Percentiles rank a stretch among this genome's conserved stretches.
phyloP scores from a whole-genome alignment of 495 filamentous ascomycete genomes.

The Saxophila tyrrhenica region DNA sequence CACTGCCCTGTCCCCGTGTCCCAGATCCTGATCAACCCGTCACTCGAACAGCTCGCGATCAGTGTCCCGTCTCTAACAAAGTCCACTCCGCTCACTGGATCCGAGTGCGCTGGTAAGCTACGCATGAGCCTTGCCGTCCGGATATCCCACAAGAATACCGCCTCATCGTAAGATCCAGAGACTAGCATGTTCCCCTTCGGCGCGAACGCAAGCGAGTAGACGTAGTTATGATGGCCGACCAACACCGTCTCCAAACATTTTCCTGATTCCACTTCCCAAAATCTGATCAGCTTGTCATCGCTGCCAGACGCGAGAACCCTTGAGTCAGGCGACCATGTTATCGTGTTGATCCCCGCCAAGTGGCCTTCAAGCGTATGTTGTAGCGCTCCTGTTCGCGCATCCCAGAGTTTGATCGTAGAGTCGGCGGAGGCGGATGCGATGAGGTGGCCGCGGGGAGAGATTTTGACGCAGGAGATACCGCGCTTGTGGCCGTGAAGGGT shows the following conservation, averaged over 20 bases:
- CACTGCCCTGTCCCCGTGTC: slow-evolving; percentile 94
- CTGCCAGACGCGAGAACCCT: slow-evolving; percentile 77
- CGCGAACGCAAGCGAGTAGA: slow-evolving; percentile 84
- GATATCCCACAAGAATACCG: slow-evolving; percentile 93
- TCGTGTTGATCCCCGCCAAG: slow-evolving; percentile 76
- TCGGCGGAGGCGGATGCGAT: slow-evolving; percentile 89
- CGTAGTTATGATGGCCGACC: slow-evolving; percentile 86
- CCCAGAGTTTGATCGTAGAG: slow-evolving; percentile 81
- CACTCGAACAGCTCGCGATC: slow-evolving; percentile 76
- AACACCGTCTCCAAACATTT: slow-evolving; percentile 55
- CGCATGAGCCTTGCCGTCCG: slow-evolving; percentile 73
- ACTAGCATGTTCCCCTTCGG: slow-evolving; percentile 95
- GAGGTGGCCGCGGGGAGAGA: slow-evolving; percentile 79
- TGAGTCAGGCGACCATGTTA: slow-evolving; percentile 85
- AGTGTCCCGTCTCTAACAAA: slow-evolving; percentile 88
- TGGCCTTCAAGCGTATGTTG: slow-evolving; percentile 87
- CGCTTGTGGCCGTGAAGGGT: slow-evolving; percentile 63
- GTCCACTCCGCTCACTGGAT: slow-evolving; percentile 87
- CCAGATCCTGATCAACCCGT: slow-evolving; percentile 90
- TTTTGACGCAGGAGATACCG: slow-evolving; percentile 74
- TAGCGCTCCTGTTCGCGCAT: slow-evolving; percentile 61
- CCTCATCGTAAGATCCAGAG: slow-evolving; percentile 92
- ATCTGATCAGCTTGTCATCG: slow-evolving; percentile 88
- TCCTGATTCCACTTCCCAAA: slow-evolving; percentile 76
- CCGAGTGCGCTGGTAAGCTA: slow-evolving; percentile 83